Evolutionary conservation across 1,284 basidiomycete genomes (phyloP).

Genomic region (Inonotus hispidus): DNA sequence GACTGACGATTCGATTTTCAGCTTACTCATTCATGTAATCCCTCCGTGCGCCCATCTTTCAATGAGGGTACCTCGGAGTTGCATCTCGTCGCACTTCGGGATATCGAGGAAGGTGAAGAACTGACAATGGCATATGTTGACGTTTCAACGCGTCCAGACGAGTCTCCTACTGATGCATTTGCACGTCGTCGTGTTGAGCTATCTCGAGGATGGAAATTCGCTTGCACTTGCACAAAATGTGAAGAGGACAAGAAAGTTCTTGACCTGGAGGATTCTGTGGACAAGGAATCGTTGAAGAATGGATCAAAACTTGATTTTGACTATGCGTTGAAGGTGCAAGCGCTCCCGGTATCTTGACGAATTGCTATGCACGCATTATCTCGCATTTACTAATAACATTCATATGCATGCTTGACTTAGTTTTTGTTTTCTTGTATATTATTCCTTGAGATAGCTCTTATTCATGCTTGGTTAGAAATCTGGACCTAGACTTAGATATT

Average conservation of each 20-base stretch:
- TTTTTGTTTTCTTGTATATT: neutral
- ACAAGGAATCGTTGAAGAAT: neutral
- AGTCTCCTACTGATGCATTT: conserved; percentile 49
- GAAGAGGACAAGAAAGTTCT: conserved; percentile 36
- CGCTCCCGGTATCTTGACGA: neutral
- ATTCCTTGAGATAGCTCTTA: neutral
- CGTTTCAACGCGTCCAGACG: conserved; percentile 46
- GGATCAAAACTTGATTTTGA: conserved; percentile 7
- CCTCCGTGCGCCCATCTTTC: conserved; percentile 60
- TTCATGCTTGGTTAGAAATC: neutral
- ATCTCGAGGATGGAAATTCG: conserved; percentile 75
- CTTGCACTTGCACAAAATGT: conserved; percentile 65
- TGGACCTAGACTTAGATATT: no score
- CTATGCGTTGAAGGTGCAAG: neutral
- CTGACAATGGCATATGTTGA: conserved; percentile 72
- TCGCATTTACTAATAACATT: neutral
- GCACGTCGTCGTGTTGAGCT: conserved; percentile 64
- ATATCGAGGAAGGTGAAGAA: conserved; percentile 68
- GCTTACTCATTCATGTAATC: conserved; percentile 67
- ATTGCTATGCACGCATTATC: neutral
- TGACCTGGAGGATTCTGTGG: neutral
- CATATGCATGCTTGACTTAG: neutral
- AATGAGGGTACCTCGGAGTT: conserved; percentile 55
- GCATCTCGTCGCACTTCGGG: conserved; percentile 55
- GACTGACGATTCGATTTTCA: conserved; percentile 22